phyloP scores from a whole-genome alignment of 257 asterid species.

The Nicotiana obtusifolia region DNA sequence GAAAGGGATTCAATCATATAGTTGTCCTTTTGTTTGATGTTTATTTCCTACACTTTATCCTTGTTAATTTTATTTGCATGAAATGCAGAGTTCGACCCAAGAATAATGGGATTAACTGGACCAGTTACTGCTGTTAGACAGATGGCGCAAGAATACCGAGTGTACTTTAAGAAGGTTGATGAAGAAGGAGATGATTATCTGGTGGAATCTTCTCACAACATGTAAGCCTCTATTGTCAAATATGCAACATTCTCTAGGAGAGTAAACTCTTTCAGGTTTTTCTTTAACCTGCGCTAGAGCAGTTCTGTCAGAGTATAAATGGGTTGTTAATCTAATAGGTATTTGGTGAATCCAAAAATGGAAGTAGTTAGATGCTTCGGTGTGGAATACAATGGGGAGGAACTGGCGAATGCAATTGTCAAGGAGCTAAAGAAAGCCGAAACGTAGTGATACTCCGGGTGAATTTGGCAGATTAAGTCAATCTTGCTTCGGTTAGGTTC shows the following conservation, averaged over 20 bases:
- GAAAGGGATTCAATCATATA: not conserved
- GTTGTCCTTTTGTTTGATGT: not conserved
- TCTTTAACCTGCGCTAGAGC: not conserved
- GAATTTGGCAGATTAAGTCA: not conserved
- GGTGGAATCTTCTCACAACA: constrained; percentile 79
- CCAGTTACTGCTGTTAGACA: constrained; percentile 72
- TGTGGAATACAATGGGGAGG: constrained; percentile 61
- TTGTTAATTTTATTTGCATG: not conserved
- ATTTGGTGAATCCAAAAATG: constrained; percentile 76
- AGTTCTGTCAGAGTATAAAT: not conserved
- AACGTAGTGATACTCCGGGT: not conserved
- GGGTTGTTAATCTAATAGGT: constrained; percentile 38
- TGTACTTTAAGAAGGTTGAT: constrained; percentile 70
- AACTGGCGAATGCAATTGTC: constrained; percentile 52
- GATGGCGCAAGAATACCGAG: constrained; percentile 91
- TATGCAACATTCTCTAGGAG: not conserved
- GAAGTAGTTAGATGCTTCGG: constrained; percentile 78
- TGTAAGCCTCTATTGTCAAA: constrained; percentile 32
- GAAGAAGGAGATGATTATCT: constrained; percentile 91
- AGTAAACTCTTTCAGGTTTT: not conserved
- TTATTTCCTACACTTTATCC: not conserved
- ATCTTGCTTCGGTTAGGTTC: not conserved
- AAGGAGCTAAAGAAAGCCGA: constrained; percentile 48
- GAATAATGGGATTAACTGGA: constrained; percentile 86
- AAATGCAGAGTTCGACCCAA: constrained; percentile 65